Evolutionary conservation across 305 asterid genomes (phyloP), one percentile per base, ranked within the genome.

Genomic region (Rubia peregrina): DNA sequence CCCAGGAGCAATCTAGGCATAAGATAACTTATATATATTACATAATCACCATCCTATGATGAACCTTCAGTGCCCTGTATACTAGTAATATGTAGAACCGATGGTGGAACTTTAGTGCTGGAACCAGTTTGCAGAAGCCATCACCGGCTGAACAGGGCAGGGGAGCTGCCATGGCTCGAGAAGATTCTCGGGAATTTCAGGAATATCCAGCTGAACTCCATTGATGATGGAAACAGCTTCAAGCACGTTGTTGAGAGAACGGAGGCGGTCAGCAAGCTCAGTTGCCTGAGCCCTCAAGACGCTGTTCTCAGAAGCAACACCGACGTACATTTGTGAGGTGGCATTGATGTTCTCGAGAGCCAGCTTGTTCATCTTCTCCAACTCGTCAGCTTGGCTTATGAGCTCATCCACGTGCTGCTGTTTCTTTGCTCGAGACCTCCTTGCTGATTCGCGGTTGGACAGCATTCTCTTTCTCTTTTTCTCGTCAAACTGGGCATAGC

Each of bases 111-210:
- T 42, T 75, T 72, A 83, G 49, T 64, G 79, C 73, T 67, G 74
- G 64, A 74, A 65, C 76, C 78, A 55, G 67, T 80, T 75, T 43
- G 81, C 83, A 66, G 84, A 80, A 16, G 85, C 88, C 41, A 79
- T 70, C 68, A 83, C 75, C 14, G 86, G 84, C 55, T 76, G 85
- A 1, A 74, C 73, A 17, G 88, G 83, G 71, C 70, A 84, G 61
- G 85, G 88, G 61, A 82, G 84, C 82, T 79, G 88, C 90, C 88
- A 86, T 5, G 88, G 87, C 75, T 86, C 85, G 16, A 79, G 51
- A 9, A 42, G 48, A n/a, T 74, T 36, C 5, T 84, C 86, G 0
- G 85, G 90, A 59, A 82, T 78, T 56, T 80, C 85, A 0, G 85
- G 90, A 51, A 81, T 79, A 56, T 85, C 90, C 67, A 85, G 64